These are phyloP conservation scores for Daldinia sp. DNA, from an alignment of 2,329 filamentous ascomycete species.

Conservation along the genomic window DNA sequence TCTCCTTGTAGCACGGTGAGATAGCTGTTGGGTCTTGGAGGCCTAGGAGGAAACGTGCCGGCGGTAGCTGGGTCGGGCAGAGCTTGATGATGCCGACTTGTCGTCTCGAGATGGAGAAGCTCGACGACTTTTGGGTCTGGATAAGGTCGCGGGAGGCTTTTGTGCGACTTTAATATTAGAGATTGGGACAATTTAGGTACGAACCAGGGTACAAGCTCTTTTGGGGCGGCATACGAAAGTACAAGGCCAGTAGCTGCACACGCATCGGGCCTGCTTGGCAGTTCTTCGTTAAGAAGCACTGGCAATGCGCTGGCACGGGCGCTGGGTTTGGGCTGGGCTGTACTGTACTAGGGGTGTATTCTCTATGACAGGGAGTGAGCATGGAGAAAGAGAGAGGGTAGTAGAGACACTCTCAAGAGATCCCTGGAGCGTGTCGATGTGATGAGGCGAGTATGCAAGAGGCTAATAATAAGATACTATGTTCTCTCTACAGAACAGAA, in stretches of 20 bases:
- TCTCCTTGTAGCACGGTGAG: conserved; percentile 51
- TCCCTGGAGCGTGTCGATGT: conserved; percentile 43
- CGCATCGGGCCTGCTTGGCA: conserved; percentile 51
- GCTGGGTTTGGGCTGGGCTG: conserved; percentile 39
- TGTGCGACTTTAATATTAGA: conserved; percentile 56
- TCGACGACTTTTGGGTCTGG: conserved; percentile 49
- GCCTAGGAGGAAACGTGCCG: conserved; percentile 48
- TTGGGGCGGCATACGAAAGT: conserved; percentile 48
- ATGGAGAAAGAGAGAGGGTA: conserved; percentile 40
- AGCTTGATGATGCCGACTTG: conserved; percentile 48
- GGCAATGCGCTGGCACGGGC: conserved; percentile 50
- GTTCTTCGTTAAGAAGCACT: conserved; percentile 50
- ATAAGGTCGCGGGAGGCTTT: conserved; percentile 53
- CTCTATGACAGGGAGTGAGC: conserved; percentile 40
- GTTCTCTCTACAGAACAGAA: conserved; percentile 30
- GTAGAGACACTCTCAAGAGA: conserved; percentile 35
- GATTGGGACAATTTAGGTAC: conserved; percentile 52
- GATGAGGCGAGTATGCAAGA: conserved; percentile 42
- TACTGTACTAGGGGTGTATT: conserved; percentile 28
- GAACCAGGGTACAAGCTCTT: conserved; percentile 49
- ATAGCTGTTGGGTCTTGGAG: conserved; percentile 48
- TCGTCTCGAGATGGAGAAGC: conserved; percentile 50
- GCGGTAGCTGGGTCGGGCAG: conserved; percentile 47
- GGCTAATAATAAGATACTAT: conserved; percentile 41
- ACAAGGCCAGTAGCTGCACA: conserved; percentile 48